A percentile compares a stretch with the other conserved stretches of the same genome.
Conservation (phyloP, 371 early-diverging fungal species). For the Apophysomyces variabilis region DNA sequence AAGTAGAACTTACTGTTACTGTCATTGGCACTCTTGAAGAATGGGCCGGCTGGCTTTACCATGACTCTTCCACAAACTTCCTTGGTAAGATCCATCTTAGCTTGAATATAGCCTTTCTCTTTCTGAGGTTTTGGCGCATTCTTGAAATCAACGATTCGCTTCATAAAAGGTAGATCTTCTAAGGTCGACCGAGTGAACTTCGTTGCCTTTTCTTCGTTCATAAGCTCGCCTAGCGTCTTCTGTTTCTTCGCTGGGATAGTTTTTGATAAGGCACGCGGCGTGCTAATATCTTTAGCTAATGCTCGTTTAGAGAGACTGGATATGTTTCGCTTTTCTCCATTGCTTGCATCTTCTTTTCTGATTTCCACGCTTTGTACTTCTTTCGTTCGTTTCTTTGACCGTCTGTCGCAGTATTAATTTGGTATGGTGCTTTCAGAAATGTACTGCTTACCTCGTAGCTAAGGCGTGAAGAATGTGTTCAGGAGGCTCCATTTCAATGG, state of each 20-base stretch:
- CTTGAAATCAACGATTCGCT: not conserved
- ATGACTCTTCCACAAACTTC: not conserved
- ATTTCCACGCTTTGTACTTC: not conserved
- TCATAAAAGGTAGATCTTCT: slow-evolving; percentile 4
- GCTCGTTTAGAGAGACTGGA: not conserved
- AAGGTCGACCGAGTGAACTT: not conserved
- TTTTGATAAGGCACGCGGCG: not conserved
- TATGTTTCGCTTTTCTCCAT: not conserved
- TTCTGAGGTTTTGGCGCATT: slow-evolving; percentile 2
- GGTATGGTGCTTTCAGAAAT: not conserved
- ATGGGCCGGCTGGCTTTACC: not conserved
- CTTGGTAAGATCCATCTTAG: slow-evolving; percentile 2
- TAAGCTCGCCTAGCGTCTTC: not conserved
- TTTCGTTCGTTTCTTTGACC: not conserved
- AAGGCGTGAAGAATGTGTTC: not conserved
- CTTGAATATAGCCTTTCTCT: slow-evolving; percentile 3
- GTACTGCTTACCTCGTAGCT: not conserved
- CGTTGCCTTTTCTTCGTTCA: slow-evolving; percentile 5
- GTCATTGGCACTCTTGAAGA: slow-evolving; percentile 3
- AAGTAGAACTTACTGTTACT: not conserved
- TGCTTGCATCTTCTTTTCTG: not conserved
- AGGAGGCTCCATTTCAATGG: not conserved
- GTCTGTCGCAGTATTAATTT: not conserved
- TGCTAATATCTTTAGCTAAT: not conserved
- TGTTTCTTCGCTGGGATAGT: not conserved